Evolutionary conservation across 805 yeast genomes (phyloP), one percentile per base, ranked within the genome.

Genomic region (Starmerella etchellsii): DNA sequence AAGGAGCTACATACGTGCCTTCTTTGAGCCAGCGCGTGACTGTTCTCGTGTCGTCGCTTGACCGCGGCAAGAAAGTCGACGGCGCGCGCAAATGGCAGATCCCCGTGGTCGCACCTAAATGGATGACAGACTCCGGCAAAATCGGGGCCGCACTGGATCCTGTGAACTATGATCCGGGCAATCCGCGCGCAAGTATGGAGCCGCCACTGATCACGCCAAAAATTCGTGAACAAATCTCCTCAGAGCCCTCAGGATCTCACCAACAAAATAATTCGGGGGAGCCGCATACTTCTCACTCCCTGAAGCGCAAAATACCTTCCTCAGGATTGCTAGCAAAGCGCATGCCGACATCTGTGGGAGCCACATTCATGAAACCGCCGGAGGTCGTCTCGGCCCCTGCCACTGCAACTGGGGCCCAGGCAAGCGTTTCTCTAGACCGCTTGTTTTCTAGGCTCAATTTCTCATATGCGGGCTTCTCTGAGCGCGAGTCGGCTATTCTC

Each of bases 401-500:
- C 21, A 4, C 36, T 14, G 29, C 26, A 32, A 9, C 15, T 11
- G 23, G 22, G 13, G 13, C 25, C 8, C 9, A 27, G n/a, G 3
- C 21, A 3, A n/a, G 31, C 13, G 10, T 27, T 5, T 8, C 30
- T 13, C 9, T 18, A 3, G 21, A 32, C 14, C 52, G 49, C 2
- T 36, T 78, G 3, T 73, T 78, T 44, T 34, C 50, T 13, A 68
- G 66, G 1, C 55, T 63, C 39, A 51, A 54, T 9, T 75, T 79
- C 50, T 47, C 60, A 10, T 53, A 70, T 9, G 53, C 57, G 14
- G 73, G 68, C 18, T 77, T 66, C 45, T 57, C 60, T 8, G 44
- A 53, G 1, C 54, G 57, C 7, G 69, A 74, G 51, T 43, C 48
- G 3, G 36, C 52, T 1, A 61, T 68, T 4, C 57, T 76, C 23